Base-by-base conservation (phyloP, 2,329 filamentous ascomycete genomes). In the Elsinoe necatrix region DNA sequence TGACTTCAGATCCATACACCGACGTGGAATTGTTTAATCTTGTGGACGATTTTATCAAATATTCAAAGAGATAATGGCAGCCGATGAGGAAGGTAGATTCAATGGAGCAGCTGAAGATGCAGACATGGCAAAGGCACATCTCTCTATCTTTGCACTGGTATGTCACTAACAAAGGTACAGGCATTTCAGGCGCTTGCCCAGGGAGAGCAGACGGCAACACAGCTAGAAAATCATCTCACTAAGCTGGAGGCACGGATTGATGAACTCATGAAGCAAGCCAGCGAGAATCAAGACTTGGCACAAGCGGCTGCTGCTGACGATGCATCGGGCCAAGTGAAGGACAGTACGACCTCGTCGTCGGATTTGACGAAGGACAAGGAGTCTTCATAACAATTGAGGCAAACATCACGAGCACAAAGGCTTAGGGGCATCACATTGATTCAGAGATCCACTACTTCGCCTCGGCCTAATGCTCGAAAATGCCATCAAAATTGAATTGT, bases 401-500 rank as follows among this genome's bases (percentile, higher is more conserved):
- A 43, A 8, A n/a, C 4, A 4, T 43, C 16, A 43, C 27, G 4
- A 9, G 27, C 27, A 9, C 27, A 29, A 29, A 37, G 12, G 14
- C 34, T 11, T 6, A n/a, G 34, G 34, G 34, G 5, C 9, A 6
- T 3, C 5, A 4, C 12, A 14, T 14, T 37, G 5, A n/a, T 37
- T n/a, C 34, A n/a, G 3, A 14, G 14, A 37, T 37, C 14, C 12
- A 37, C 9, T 4, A n/a, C 12, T 11, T 14, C 23, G 9, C 14
- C 20, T 9, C 9, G 8, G 9, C 3, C 21, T 23, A 47, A 45
- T 16, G 59, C 59, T 68, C 64, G 62, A 77, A 77, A 27, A 75
- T 66, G 23, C 67, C 58, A 11, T 72, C 70, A 64, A 82, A 73
- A 60, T 82, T 72, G 72, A 95, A 97, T 20, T 71, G 74, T 1